These are phyloP conservation scores for Ordospora pajunii DNA, from an alignment of 371 early-diverging fungal species.

Conservation along the genomic window DNA sequence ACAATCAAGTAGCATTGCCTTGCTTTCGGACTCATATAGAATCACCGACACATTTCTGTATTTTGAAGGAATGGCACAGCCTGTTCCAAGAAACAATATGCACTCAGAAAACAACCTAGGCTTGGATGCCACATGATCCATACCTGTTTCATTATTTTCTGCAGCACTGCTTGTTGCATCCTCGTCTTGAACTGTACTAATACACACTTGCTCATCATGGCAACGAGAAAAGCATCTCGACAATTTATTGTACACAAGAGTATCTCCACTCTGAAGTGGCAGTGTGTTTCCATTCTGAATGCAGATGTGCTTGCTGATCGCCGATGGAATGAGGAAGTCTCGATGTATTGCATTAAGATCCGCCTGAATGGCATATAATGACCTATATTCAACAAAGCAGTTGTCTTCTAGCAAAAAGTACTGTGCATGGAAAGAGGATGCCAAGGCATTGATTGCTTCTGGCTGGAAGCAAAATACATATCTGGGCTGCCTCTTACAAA, in stretches of 20 bases:
- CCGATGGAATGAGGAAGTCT: background rate
- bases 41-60: conserved; percentile 75
- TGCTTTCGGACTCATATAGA: conserved; percentile 39
- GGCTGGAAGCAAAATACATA: background rate
- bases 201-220: no score
- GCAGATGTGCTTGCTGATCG: background rate
- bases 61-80: conserved; percentile 83
- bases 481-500: background rate
- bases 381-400: conserved; percentile 10
- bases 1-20: conserved; percentile 69
- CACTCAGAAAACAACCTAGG: background rate
- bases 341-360: background rate
- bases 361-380: conserved; percentile 2
- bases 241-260: background rate
- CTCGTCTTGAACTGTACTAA: background rate
- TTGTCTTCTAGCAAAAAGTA: background rate
- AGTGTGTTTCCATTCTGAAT: background rate
- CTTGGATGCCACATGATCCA: no score
- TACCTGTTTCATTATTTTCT: background rate
- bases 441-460: background rate
- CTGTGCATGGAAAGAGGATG: background rate
- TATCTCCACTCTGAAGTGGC: background rate
- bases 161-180: background rate
- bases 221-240: background rate
- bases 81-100: conserved; percentile 70